phyloP scores from a whole-genome alignment of 257 asterid species.

The Rauvolfia tetraphylla region DNA sequence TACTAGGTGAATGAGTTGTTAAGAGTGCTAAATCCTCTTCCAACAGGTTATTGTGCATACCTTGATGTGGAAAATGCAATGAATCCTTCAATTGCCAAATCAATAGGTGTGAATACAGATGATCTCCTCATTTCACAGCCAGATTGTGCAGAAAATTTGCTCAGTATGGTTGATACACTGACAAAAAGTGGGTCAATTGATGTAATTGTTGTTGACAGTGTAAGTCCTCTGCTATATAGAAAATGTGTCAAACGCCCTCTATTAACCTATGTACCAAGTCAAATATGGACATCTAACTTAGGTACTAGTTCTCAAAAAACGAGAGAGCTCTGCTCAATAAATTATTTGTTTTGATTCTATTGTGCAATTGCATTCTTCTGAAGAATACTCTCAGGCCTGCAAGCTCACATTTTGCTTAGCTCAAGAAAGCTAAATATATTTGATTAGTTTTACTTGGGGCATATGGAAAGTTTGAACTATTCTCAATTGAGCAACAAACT shows the following conservation, averaged over 20 bases:
- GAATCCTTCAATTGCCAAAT: constrained; percentile 78
- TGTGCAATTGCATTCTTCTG: constrained; percentile 1
- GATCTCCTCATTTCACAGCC: constrained; percentile 94
- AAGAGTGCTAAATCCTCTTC: constrained; percentile 18
- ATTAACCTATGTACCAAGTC: neutral
- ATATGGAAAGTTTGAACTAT: neutral
- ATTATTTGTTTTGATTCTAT: neutral
- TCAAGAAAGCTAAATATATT: neutral
- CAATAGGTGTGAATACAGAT: constrained; percentile 74
- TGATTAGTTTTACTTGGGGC: neutral
- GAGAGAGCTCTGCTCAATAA: neutral
- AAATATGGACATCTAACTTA: neutral
- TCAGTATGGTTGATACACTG: constrained; percentile 84
- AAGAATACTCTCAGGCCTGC: neutral
- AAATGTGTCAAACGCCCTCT: neutral
- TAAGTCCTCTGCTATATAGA: constrained; percentile 32
- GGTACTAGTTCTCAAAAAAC: neutral
- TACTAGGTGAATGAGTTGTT: neutral
- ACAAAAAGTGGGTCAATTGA: constrained; percentile 83
- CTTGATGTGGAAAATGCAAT: constrained; percentile 95
- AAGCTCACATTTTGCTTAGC: neutral
- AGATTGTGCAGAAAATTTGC: constrained; percentile 91
- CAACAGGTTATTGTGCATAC: constrained; percentile 89
- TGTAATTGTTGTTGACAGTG: constrained; percentile 95
- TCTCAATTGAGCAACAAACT: neutral